A percentile compares a stretch with the other conserved stretches of the same genome.
Conservation (phyloP, 2,329 filamentous ascomycete genomes). For the Ophidiomyces ophidiicola region DNA sequence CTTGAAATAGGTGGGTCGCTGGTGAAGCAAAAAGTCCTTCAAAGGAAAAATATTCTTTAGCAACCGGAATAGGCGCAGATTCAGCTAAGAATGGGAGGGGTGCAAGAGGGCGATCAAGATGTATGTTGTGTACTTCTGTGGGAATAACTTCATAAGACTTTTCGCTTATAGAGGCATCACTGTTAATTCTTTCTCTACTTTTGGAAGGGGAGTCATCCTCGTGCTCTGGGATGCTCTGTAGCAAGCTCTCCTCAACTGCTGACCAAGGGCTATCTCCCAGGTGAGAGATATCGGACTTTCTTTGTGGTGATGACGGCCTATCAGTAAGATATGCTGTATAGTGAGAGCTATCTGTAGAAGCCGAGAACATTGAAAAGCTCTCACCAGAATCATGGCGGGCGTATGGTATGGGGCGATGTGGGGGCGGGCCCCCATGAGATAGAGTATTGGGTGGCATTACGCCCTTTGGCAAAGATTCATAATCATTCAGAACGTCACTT, state of each 20-base stretch:
- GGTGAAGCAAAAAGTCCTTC: neutral
- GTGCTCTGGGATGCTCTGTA: conserved; percentile 15
- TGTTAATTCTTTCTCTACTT: conserved; percentile 12
- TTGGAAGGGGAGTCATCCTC: conserved; percentile 14
- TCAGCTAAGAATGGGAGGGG: conserved; percentile 28
- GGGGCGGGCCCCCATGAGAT: conserved; percentile 20
- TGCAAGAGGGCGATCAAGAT: conserved; percentile 36
- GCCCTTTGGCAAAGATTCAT: conserved; percentile 39
- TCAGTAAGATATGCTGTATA: conserved; percentile 39
- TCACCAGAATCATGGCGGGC: conserved; percentile 47
- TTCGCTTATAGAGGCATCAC: conserved; percentile 12
- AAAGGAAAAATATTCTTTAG: neutral
- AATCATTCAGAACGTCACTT: conserved; percentile 36
- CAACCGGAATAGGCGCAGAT: conserved; percentile 15
- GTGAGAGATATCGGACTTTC: conserved; percentile 18
- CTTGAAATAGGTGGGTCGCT: too few relatives aligned
- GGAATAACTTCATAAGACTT: conserved; percentile 21
- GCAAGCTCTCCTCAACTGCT: conserved; percentile 14
- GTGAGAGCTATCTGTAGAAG: conserved; percentile 47
- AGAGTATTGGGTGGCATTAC: conserved; percentile 39
- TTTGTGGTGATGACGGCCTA: conserved; percentile 36
- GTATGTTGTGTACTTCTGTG: conserved; percentile 19
- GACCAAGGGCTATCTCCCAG: conserved; percentile 19
- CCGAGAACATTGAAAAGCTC: conserved; percentile 52
- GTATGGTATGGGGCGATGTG: conserved; percentile 25